These are phyloP conservation scores for Acanthamoeba lenticulata DNA, from an alignment of 208 protist species.

Conservation along the genomic window DNA sequence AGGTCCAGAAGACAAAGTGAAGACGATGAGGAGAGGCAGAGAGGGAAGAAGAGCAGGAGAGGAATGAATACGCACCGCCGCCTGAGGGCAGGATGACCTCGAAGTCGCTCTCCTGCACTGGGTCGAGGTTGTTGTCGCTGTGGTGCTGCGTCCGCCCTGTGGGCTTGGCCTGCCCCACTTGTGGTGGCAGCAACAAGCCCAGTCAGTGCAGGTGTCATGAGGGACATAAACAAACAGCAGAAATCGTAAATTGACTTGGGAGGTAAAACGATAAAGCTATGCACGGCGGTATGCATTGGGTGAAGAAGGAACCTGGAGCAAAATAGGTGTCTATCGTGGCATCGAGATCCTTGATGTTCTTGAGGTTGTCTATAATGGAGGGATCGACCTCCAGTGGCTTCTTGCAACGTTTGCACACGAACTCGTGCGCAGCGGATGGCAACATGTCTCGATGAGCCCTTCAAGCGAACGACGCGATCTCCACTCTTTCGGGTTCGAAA, in stretches of 20 bases:
- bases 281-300: no score
- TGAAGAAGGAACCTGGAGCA: neutral
- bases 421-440: neutral
- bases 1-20: no score
- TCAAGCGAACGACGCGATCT: no score
- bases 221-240: no score
- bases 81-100: neutral
- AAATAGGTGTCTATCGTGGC: neutral
- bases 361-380: constrained; percentile 4
- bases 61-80: neutral
- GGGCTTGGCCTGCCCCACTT: no score
- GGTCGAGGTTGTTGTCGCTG: neutral
- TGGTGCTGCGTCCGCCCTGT: no score
- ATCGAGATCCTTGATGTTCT: constrained; percentile 48
- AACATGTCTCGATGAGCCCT: no score
- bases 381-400: constrained; percentile 29
- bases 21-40: neutral
- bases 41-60: neutral
- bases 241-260: no score
- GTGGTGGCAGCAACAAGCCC: no score
- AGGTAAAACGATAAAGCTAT: no score
- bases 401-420: constrained; percentile 50
- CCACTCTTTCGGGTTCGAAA: no score
- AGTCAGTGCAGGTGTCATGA: no score
- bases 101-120: neutral